These are phyloP conservation scores for Schoenoplectus triqueter DNA, from an alignment of 202 grass and related monocot species.

Conservation along the genomic window DNA sequence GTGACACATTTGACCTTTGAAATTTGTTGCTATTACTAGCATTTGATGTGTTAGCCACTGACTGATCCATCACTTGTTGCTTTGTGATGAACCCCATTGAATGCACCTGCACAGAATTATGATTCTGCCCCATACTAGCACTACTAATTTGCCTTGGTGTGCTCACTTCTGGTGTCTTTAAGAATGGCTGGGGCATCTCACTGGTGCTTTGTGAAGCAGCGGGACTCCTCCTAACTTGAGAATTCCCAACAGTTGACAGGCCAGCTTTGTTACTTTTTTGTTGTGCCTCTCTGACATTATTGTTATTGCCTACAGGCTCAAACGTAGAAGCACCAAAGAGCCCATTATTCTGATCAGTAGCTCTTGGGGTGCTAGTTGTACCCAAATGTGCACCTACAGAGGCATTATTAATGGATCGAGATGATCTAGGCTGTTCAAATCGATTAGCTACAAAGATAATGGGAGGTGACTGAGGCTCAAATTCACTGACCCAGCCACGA, in stretches of 20 bases:
- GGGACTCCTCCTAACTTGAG: constrained; percentile 44
- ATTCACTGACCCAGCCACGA: constrained; percentile 92
- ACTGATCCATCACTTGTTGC: constrained; percentile 50
- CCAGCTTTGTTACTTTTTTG: constrained; percentile 43
- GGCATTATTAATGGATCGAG: constrained; percentile 47
- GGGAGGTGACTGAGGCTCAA: constrained; percentile 62
- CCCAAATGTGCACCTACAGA: constrained; percentile 23
- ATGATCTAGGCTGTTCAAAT: constrained; percentile 39
- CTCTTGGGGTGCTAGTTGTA: constrained; percentile 27
- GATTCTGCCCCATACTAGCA: constrained; percentile 56
- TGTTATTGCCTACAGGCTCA: constrained; percentile 46
- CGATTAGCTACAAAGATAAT: constrained; percentile 57
- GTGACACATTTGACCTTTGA: constrained; percentile 53
- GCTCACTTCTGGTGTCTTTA: constrained; percentile 59
- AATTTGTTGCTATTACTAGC: constrained; percentile 51
- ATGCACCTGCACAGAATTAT: constrained; percentile 47
- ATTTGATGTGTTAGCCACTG: constrained; percentile 41
- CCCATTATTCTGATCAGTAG: constrained; percentile 47
- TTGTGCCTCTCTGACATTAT: constrained; percentile 40
- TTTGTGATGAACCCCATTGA: constrained; percentile 56
- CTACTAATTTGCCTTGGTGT: constrained; percentile 54
- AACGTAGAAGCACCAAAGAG: constrained; percentile 36
- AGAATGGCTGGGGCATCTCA: constrained; percentile 51
- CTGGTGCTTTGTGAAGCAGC: constrained; percentile 13
- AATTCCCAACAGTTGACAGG: constrained; percentile 46